Base-by-base conservation (phyloP, 768 basidiomycete genomes). In the Dictyophora rubrovolvata region DNA sequence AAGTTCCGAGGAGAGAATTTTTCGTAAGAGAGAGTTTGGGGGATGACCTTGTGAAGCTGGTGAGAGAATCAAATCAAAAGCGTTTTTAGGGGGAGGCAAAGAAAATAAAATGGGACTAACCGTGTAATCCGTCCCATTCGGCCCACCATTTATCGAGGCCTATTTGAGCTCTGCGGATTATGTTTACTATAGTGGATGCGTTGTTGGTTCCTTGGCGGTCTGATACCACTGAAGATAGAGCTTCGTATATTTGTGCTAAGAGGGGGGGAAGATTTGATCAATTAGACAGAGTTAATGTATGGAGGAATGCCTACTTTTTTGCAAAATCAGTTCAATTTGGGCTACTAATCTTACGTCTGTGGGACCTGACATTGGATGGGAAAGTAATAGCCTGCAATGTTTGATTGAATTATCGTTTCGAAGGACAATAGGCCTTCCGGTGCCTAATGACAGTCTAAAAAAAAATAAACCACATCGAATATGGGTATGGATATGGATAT, bases 121-220 rank as follows among this genome's bases (percentile, higher is more conserved):
- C 75, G 69, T 94, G 92, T 46, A 94, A 76, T 47, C 84, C 84
- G 64, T 95, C 87, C 68, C 90, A 93, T 63, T 93, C 92, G 37
- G 76, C 73, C 82, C 88, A 92, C 93, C 93, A 96, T 66, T 86
- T 88, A 63, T 93, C 89, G 56, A 97, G 76, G 9, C 92, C 90
- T 48, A 85, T 74, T 61, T 87, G 89, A 55, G 93, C 91, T 10
- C 92, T 83, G 20, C 89, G 84, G 63, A 95, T 89, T 65, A 95
- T 90, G 12, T 12, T n/a, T 4, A 42, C 11, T n/a, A 42, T 14
- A 5, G 42, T n/a, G n/a, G 14, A 50, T 6, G 89, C 81, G 23
- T 94, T 75, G 1, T 93, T 91, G 56, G 83, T 84, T 64, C 87
- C 92, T 64, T 90, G 86, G 8, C 92, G 92, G 63, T 89, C 87